A percentile compares a stretch with the other conserved stretches of the same genome.
Conservation (phyloP, 2,329 filamentous ascomycete genomes). For the Leptographium radiaticola region DNA sequence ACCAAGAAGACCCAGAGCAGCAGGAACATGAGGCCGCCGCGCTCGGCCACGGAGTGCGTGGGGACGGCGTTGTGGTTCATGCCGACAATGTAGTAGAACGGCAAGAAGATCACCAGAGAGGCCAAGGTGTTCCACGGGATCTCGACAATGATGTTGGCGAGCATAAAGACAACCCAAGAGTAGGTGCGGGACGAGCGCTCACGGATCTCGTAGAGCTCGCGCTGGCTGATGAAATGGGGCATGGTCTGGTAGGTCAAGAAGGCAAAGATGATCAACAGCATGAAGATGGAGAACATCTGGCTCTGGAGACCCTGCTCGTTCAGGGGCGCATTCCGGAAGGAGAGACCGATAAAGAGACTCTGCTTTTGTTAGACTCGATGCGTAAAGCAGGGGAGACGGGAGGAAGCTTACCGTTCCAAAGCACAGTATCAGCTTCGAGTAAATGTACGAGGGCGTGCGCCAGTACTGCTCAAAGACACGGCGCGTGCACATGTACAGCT, state of each 20-base stretch:
- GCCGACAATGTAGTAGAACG: slow-evolving; percentile 50
- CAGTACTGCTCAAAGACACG: slow-evolving; percentile 70
- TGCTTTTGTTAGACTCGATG: slow-evolving; percentile 13
- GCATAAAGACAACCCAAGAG: slow-evolving; percentile 52
- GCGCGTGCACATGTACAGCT: slow-evolving; percentile 45
- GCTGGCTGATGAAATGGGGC: slow-evolving; percentile 54
- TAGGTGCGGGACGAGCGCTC: slow-evolving; percentile 53
- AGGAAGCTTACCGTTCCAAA: neutral
- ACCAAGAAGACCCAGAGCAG: slow-evolving; percentile 66
- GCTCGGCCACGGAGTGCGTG: slow-evolving; percentile 48
- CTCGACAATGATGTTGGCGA: slow-evolving; percentile 53
- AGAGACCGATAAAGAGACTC: slow-evolving; percentile 51
- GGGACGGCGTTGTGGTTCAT: slow-evolving; percentile 54
- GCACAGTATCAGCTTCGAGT: slow-evolving; percentile 51
- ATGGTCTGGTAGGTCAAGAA: slow-evolving; percentile 47
- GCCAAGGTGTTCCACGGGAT: slow-evolving; percentile 45
- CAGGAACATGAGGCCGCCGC: slow-evolving; percentile 67
- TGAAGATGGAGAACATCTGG: slow-evolving; percentile 45
- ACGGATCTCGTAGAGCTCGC: slow-evolving; percentile 52
- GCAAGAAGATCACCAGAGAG: slow-evolving; percentile 36
- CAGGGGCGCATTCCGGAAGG: slow-evolving; percentile 43
- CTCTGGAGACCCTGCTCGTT: slow-evolving; percentile 50
- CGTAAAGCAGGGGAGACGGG: neutral
- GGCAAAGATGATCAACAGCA: slow-evolving; percentile 49
- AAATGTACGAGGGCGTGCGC: slow-evolving; percentile 64